phyloP scores from a whole-genome alignment of 2,329 filamentous ascomycete species.

The Cylindrodendrum hubeiense region DNA sequence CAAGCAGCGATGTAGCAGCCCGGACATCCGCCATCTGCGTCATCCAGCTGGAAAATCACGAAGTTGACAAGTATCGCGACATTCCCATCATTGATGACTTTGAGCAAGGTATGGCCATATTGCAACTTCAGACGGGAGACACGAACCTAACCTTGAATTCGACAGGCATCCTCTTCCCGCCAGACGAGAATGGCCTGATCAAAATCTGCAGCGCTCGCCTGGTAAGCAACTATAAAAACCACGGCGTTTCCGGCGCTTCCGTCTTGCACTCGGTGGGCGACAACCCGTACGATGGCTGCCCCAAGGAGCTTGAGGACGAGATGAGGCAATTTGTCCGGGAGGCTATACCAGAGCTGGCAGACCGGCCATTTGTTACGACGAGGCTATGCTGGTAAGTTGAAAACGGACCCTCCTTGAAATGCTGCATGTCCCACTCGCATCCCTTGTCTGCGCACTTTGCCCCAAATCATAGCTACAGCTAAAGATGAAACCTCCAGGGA shows the following conservation, averaged over 20 bases:
- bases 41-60: constrained; percentile 68
- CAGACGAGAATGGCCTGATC: constrained; percentile 59
- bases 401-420: too few species aligned
- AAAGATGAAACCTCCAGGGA: constrained; percentile 38
- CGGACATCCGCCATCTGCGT: constrained; percentile 75
- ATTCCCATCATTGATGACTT: constrained; percentile 50
- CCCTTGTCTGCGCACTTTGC: too few species aligned
- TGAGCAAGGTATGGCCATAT: constrained; percentile 31
- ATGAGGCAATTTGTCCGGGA: constrained; percentile 62
- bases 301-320: constrained; percentile 64
- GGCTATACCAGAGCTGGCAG: constrained; percentile 51
- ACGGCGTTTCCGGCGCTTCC: constrained; percentile 39
- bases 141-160: constrained; percentile 41
- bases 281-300: constrained; percentile 49
- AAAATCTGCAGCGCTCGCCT: constrained; percentile 67
- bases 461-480: neutral
- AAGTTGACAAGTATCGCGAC: constrained; percentile 65
- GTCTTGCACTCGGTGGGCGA: constrained; percentile 37
- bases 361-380: constrained; percentile 60
- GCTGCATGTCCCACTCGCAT: too few species aligned
- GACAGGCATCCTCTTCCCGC: constrained; percentile 65
- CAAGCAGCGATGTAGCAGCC: constrained; percentile 71
- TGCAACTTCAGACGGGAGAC: accelerated
- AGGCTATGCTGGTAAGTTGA: constrained; percentile 57
- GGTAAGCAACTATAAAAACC: constrained; percentile 61